Evolutionary conservation across 139 green algal genomes (phyloP).

Genomic region (Axilococcus clingmanii): DNA sequence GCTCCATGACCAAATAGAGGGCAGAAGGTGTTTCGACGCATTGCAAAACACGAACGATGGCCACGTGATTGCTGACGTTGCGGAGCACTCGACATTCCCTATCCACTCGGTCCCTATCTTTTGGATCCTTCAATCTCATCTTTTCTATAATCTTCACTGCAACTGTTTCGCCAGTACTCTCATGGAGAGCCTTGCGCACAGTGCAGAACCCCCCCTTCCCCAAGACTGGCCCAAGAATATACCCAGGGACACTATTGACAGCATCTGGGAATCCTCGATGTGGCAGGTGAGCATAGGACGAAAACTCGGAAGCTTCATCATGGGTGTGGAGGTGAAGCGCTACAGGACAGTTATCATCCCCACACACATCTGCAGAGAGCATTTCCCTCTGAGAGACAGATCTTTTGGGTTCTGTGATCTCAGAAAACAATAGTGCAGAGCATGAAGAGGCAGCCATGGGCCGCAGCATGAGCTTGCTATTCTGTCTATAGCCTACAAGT

Average conservation of each 20-base stretch:
- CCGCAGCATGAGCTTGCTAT: slow-evolving; percentile 5
- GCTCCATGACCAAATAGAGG: slow-evolving; percentile 87
- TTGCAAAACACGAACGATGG: slow-evolving; percentile 63
- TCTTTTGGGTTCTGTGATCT: not conserved
- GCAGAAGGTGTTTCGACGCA: slow-evolving; percentile 48
- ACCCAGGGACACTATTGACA: slow-evolving; percentile 40
- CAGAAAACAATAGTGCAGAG: too few relatives aligned
- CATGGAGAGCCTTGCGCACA: slow-evolving; percentile 48
- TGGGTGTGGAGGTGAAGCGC: slow-evolving; percentile 6
- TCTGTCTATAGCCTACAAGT: slow-evolving; percentile 25
- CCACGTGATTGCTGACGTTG: slow-evolving; percentile 46
- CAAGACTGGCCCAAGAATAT: slow-evolving; percentile 63
- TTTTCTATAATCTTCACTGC: slow-evolving; percentile 87
- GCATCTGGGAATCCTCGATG: slow-evolving; percentile 19
- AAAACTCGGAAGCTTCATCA: not conserved
- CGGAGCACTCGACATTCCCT: slow-evolving; percentile 76
- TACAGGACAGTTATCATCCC: not conserved
- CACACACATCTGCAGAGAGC: not conserved
- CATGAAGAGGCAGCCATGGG: not conserved
- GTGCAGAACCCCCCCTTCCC: slow-evolving; percentile 82
- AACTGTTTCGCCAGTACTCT: slow-evolving; percentile 49
- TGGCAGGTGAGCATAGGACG: too few relatives aligned
- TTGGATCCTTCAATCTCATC: slow-evolving; percentile 36
- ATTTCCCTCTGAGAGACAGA: not conserved
- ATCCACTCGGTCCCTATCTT: slow-evolving; percentile 48